phyloP scores from a whole-genome alignment of 176 grass and related monocot species.

The Panicum miliaceum region DNA sequence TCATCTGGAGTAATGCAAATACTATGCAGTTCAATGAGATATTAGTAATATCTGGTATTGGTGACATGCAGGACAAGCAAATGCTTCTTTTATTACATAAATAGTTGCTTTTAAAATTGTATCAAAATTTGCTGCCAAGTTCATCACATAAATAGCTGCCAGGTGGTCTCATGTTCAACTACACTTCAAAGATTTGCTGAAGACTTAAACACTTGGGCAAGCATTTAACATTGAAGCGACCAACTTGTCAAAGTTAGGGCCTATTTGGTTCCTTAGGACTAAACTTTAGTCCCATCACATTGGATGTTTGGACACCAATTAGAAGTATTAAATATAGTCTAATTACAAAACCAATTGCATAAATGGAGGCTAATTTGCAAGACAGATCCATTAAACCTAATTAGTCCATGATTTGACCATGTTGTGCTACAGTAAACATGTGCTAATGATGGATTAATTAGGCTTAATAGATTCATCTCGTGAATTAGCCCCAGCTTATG shows the following conservation, averaged over 20 bases:
- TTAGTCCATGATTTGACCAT: no score
- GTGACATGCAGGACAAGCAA: neutral
- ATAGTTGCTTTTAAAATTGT: neutral
- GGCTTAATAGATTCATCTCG: no score
- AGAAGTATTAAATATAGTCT: no score
- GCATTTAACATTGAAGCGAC: neutral
- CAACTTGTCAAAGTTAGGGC: neutral
- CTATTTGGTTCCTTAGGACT: no score
- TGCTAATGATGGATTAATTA: no score
- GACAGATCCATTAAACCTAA: no score
- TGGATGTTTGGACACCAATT: no score
- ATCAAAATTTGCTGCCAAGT: neutral
- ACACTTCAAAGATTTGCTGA: neutral
- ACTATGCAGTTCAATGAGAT: neutral
- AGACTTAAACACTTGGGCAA: neutral
- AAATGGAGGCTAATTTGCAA: no score
- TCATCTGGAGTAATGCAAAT: neutral
- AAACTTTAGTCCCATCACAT: no score
- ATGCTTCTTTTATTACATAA: neutral
- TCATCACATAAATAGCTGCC: neutral
- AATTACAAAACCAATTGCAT: no score
- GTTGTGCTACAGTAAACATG: no score
- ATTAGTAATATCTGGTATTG: neutral
- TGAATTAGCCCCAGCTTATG: no score
- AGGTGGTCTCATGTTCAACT: neutral